A percentile compares a stretch with the other conserved stretches of the same genome.
Conservation (phyloP, 2,329 filamentous ascomycete species). For the Colletotrichum sp. region DNA sequence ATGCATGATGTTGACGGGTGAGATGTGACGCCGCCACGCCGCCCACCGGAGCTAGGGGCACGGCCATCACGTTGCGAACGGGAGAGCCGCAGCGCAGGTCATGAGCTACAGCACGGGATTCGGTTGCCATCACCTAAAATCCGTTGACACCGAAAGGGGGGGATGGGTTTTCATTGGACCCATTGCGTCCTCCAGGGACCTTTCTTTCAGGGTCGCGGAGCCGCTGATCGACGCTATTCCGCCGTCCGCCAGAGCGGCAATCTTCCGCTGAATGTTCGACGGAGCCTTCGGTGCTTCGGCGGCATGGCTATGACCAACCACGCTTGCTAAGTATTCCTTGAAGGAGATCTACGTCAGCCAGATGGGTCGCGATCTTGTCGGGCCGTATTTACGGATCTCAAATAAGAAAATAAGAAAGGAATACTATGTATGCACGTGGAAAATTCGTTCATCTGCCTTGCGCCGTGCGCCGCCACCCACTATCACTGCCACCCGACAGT, state of each 20-base stretch:
- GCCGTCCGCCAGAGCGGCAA: background rate
- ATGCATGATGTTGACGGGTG: background rate
- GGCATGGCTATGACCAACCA: background rate
- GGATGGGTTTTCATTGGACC: background rate
- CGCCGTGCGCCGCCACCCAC: background rate
- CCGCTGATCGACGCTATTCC: conserved; percentile 13
- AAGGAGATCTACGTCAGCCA: conserved; percentile 3
- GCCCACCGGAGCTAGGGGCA: background rate
- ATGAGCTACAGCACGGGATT: background rate
- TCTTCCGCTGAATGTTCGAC: background rate
- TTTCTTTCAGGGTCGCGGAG: background rate
- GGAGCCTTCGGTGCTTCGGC: background rate
- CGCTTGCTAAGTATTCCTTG: background rate
- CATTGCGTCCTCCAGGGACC: background rate
- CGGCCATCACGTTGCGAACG: background rate
- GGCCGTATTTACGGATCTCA: background rate
- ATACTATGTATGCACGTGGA: background rate
- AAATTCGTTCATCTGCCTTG: background rate
- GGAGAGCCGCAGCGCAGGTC: background rate
- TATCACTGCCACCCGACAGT: background rate
- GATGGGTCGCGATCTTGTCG: background rate
- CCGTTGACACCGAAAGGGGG: background rate
- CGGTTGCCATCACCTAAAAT: background rate
- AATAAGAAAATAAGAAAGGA: background rate
- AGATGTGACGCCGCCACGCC: background rate